Evolutionary conservation across 1,139 yeast species (phyloP), one percentile per base, ranked within the genome.

Genomic region (Hanseniaspora sp.): DNA sequence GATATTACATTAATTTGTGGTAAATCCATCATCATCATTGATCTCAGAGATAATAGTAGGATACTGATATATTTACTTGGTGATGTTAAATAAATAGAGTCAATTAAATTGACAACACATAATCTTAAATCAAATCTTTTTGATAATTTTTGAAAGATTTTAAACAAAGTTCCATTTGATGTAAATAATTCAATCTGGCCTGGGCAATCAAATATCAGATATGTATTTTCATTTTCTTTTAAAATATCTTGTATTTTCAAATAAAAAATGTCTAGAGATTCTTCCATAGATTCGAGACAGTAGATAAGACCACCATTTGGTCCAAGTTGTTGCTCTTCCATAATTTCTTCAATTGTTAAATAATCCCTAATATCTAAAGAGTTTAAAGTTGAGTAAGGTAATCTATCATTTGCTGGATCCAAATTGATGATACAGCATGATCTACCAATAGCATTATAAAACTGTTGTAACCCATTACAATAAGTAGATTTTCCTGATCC

Each of bases 401-500:
- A 65, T 45, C 76, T 69, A 65, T 90, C 97, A 66, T 94, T 94
- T 1, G 99, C 98, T 0, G 97, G 96, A 64, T 94, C 99, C 58
- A 94, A 73, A 64, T 94, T 94, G 37, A 94, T 74, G 3, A 92
- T 76, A 41, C 86, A 75, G 56, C 86, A 82, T 61, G 86, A 85
- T 56, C 99, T 74, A 7, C 99, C 99, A 48, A 94, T 87, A 1
- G 97, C 96, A 57, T 85, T 82, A 62, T 90, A 75, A 66, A 94
- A 92, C 72, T 92, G 97, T 61, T 78, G 77, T 82, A 92, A 79
- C 31, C 98, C 98, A 66, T 81, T 74, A 65, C 97, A 88, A 66
- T 86, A 94, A 0, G 98, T 94, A 0, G 96, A 86, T 65, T 94
- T 94, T 1, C 99, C 99, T 0, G 95, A 78, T 1, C 98, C 99